Percentiles rank a stretch among this genome's conserved stretches.
phyloP scores from a whole-genome alignment of 441 rosid genomes.

The Theobroma grandiflorum region DNA sequence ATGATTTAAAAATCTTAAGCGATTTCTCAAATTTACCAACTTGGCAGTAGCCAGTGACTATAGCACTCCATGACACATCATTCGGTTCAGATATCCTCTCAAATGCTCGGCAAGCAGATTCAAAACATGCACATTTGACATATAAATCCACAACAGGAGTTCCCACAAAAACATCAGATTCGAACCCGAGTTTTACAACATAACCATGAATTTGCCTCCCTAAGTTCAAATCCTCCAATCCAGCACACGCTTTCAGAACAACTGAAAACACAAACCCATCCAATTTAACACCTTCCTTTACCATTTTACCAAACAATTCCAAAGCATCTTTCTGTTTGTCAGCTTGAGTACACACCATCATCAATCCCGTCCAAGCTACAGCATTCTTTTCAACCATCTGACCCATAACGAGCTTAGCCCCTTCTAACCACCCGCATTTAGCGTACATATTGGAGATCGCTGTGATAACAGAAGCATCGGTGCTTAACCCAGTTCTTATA shows the following conservation, averaged over 20 bases:
- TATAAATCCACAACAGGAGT: slow-evolving; percentile 71
- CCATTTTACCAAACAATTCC: slow-evolving; percentile 45
- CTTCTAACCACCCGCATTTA: slow-evolving; percentile 59
- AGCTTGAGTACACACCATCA: slow-evolving; percentile 59
- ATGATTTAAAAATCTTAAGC: slow-evolving; percentile 43
- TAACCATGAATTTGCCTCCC: slow-evolving; percentile 63
- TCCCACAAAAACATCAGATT: slow-evolving; percentile 60
- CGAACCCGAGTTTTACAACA: slow-evolving; percentile 58
- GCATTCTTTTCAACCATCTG: slow-evolving; percentile 53
- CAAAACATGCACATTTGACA: slow-evolving; percentile 53
- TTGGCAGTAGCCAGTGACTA: slow-evolving; percentile 61
- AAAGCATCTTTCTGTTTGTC: slow-evolving; percentile 47
- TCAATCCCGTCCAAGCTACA: slow-evolving; percentile 60
- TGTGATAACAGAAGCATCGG: slow-evolving; percentile 39
- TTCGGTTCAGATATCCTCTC: slow-evolving; percentile 55
- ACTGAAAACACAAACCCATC: slow-evolving; percentile 65
- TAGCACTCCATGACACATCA: slow-evolving; percentile 67
- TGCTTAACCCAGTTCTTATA: slow-evolving; percentile 49
- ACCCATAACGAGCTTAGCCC: slow-evolving; percentile 53
- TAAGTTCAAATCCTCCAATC: slow-evolving; percentile 45
- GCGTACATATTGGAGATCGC: slow-evolving; percentile 62
- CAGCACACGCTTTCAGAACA: slow-evolving; percentile 68
- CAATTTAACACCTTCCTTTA: slow-evolving; percentile 53
- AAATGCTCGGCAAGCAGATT: slow-evolving; percentile 56
- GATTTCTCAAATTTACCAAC: slow-evolving; percentile 51